Evolutionary conservation across 768 basidiomycete species (phyloP), one percentile per base, ranked within the genome.

Genomic region (Macrolepiota fuliginosa): DNA sequence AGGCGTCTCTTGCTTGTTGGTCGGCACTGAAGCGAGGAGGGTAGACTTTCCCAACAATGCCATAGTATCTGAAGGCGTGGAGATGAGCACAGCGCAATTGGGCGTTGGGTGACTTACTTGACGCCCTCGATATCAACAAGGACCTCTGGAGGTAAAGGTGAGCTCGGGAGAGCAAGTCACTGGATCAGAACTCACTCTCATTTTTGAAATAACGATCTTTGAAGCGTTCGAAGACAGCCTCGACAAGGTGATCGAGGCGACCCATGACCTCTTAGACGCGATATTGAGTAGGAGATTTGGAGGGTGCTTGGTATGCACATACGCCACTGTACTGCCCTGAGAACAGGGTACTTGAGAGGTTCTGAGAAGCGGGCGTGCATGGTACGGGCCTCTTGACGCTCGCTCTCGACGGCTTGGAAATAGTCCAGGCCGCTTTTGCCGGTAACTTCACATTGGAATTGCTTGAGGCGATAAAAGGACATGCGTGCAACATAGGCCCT

Each of bases 281-380:
- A 63, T 67, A 46, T 62, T 61, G 63, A 58, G 47, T 50, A 57
- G 62, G 22, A 53, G 53, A 61, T 57, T 59, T 51, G 63, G 56
- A 66, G 62, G 61, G 49, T 58, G 56, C 50, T 62, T 24, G 19
- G 59, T 56, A 63, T 64, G 71, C 49, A 89, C 96, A 67, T 74
- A 98, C 96, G 96, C 88, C 94, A 98, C 81, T 99, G 97, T 61
- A 97, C 94, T 19, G 92, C 89, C 68, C 83, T 89, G 65, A 99
- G 87, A 56, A 98, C 87, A 51, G 94, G 89, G 62, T 91, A 85
- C 74, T 98, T 98, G 68, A 99, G 87, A 63, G 88, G 88, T 71
- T 94, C 90, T 15, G 96, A 93, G 76, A 99, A 98, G 68, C 93
- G 83, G 47, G 90, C 84, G 72, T 98, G 94, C 74, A 98, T 83